These are phyloP conservation scores for Simplicillium sp. DNA, from an alignment of 2,329 filamentous ascomycete genomes.

Conservation along the genomic window DNA sequence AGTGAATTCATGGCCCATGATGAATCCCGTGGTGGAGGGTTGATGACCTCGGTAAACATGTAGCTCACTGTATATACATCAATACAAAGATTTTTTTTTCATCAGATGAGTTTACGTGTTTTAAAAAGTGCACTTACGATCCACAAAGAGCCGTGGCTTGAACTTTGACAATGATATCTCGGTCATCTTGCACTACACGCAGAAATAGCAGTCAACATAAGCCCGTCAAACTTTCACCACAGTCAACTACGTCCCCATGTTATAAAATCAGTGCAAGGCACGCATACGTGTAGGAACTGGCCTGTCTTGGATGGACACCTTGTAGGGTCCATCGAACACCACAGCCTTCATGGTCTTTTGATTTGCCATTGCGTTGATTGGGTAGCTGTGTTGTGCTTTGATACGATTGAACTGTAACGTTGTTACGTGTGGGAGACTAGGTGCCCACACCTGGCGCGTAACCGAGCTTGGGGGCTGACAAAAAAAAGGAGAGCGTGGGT, in stretches of 20 bases:
- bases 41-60: slow-evolving; percentile 82
- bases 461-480: too few relatives aligned
- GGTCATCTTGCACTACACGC: slow-evolving; percentile 49
- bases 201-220: slow-evolving; percentile 1
- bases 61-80: slow-evolving; percentile 51
- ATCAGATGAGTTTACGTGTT: too few relatives aligned
- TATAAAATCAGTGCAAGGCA: not conserved
- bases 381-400: not conserved
- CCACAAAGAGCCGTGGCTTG: slow-evolving; percentile 78
- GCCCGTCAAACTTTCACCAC: not conserved
- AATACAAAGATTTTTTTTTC: too few relatives aligned
- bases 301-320: slow-evolving; percentile 68
- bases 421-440: not conserved
- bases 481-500: too few relatives aligned
- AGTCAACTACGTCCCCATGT: too few relatives aligned
- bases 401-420: not conserved
- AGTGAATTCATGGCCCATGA: slow-evolving; percentile 82
- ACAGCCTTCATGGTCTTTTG: slow-evolving; percentile 72
- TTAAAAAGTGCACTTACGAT: slow-evolving; percentile 49
- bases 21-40: slow-evolving; percentile 51
- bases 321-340: slow-evolving; percentile 70
- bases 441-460: too few relatives aligned
- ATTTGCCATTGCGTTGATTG: slow-evolving; percentile 16
- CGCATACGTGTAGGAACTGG: slow-evolving; percentile 59
- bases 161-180: slow-evolving; percentile 77